Base-by-base conservation (phyloP, 2,329 filamentous ascomycete species). In the Epichloe aotearoae region DNA sequence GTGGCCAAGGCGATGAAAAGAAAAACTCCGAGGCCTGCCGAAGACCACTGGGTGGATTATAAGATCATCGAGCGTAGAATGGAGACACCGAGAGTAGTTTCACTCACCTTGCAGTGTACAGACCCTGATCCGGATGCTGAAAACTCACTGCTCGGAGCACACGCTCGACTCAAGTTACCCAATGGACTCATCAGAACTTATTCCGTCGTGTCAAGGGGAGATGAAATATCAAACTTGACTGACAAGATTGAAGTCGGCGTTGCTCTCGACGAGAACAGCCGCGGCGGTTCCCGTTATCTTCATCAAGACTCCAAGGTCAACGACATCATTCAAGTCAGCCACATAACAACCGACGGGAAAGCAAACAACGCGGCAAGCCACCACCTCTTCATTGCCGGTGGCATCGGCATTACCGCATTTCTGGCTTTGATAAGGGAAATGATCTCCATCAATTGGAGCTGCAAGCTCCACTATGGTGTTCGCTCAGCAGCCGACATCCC, bases 391-490 rank as follows among this genome's bases (percentile, higher is more conserved):
- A 74, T 86, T 33, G 79, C 73, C 0, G 82, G 77, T 10, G 82
- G 82, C 0, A 79, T 85, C 33, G 82, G 82, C 0, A 75, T 85
- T 54, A 85, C 82, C 2, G 82, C 82, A 0, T 84, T 84, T 55
- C 58, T 85, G 8, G 58, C 67, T 1, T 65, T 79, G 23, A 59
- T 78, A 3, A 64, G 73, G 46, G 49, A 33, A 1, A 71, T 71
- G 53, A 59, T 64, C 15, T 34, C 57, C 4, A 73, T 75, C 52
- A 69, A 79, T 57, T 74, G 65, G 60, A 71, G 73, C 51, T 73
- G 71, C 38, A 66, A 69, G 20, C 62, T 84, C 40, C 80, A 84
- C 63, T 83, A 80, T 53, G 79, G 75, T 0, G 74, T 83, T 14
- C 71, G 75, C 8, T 71, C 68, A 1, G 59, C 60, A 0, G 67